phyloP scores from a whole-genome alignment of 306 rosid species.

The Quercus cerris region DNA sequence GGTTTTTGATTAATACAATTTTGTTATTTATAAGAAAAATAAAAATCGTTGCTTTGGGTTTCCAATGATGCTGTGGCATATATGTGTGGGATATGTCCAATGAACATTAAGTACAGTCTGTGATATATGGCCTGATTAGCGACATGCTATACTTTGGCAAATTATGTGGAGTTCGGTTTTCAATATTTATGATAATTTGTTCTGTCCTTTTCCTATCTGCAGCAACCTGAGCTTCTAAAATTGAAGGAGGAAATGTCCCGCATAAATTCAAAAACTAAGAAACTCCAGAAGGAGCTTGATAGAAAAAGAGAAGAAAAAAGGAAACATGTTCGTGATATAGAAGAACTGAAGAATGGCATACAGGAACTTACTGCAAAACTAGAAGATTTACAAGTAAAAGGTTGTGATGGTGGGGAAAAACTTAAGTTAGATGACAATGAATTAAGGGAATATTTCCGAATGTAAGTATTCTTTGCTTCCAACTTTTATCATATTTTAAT shows the following conservation, averaged over 20 bases:
- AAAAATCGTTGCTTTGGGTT: background rate
- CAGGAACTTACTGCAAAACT: constrained; percentile 63
- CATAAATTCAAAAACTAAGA: constrained; percentile 77
- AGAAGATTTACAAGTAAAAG: constrained; percentile 63
- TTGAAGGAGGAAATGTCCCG: constrained; percentile 94
- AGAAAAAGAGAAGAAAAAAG: constrained; percentile 60
- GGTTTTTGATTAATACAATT: no score
- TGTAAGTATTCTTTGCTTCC: constrained; percentile 48
- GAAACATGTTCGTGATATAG: constrained; percentile 57
- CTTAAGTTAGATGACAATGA: constrained; percentile 61
- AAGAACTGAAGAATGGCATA: constrained; percentile 57
- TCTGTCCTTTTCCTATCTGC: constrained; percentile 33
- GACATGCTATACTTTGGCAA: background rate
- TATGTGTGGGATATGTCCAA: background rate
- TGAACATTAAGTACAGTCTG: background rate
- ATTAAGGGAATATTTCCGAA: constrained; percentile 80
- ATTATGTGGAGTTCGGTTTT: background rate
- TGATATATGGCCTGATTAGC: background rate
- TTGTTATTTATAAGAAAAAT: no score
- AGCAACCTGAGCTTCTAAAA: constrained; percentile 97
- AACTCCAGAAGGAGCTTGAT: constrained; percentile 69
- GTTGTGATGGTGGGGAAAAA: constrained; percentile 56
- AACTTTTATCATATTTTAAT: background rate
- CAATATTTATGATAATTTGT: constrained; percentile 1
- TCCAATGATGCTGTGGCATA: background rate